Base-by-base conservation (phyloP, 768 basidiomycete species). In the Rhodosporidiobolus sp. region DNA sequence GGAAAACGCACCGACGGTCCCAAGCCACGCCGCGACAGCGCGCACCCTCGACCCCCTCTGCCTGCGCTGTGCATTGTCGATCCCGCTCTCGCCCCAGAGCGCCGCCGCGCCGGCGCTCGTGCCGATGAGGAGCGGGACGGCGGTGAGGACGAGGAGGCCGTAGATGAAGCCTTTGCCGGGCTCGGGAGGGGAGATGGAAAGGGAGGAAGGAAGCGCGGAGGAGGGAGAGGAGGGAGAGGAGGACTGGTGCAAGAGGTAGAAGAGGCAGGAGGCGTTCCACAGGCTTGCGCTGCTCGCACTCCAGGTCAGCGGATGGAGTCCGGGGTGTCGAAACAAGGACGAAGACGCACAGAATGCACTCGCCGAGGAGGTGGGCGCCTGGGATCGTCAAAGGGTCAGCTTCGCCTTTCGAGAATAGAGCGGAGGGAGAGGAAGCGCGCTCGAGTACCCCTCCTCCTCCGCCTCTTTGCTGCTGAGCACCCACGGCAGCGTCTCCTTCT, bases 221-320 rank as follows among this genome's bases (percentile, higher is more conserved):
- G 63, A 55, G 43, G 63, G 46, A 64, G 52, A 12, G 6, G 38
- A 55, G 43, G 63, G 28, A 55, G 20, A 43, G 11, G 22, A 43
- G 43, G 48, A 20, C 5, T 6, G 48, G 48, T 19, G 17, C 9
- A 45, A 9, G 63, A 64, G 53, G 63, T 64, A 64, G 38, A 12
- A 7, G 38, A 55, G 43, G 63, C 53, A 64, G 20, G 22, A 9
- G 53, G 63, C 53, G 63, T 64, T 64, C 53, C 53, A 64, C 19
- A 55, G 7, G 4, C 53, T 46, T 32, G 60, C 60, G 48, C 57
- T 58, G 57, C 38, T 10, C 0, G 16, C 0, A 0, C 5, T 5
- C 0, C 24, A 4, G 12, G 57, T 58, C 57, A 58, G 57, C 38
- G 11, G 2, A 16, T 2, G 38, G 0, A n/a, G n/a, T 28, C n/a